Base-by-base conservation (phyloP, 192 early-diverging fungal species). In the Coemansia sp. region DNA sequence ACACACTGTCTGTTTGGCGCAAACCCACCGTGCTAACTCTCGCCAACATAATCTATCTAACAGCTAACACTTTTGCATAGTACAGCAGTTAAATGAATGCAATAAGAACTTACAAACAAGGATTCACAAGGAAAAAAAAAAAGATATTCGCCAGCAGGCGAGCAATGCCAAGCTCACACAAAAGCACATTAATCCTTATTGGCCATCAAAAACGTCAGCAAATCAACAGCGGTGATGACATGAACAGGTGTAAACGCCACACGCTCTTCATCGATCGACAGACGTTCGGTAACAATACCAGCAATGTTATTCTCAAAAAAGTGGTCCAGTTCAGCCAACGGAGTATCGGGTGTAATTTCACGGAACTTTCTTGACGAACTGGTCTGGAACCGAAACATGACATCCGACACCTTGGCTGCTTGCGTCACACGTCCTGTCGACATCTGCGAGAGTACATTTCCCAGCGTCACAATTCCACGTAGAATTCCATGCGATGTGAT, bases 161-260 rank as follows among this genome's bases (percentile, higher is more conserved):
- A 54, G 62, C 27, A 59, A 12, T 9, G 0, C 48, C 28, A 3
- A 53, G 52, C 24, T 19, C 19, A 57, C 7, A n/a, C 1, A 25
- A 5, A 61, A 12, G 51, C 21, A 48, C 54, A n/a, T n/a, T 54
- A 51, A 44, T 74, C 67, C 65, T 73, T 65, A 26, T 71, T 62
- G 47, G 89, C 85, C 61, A 93, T 88, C 64, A 98, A 74, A 66
- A 83, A 92, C 1, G 86, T 75, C 22, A 99, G 82, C 58, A 99
- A 76, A 73, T 99, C 97, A 51, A 97, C 88, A 72, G 96, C 96
- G 57, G 95, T 99, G 25, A 97, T 85, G n/a, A 99, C 92, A 56
- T 91, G 88, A 48, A 94, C 90, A 4, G 73, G 73, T 58, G 67
- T 62, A 38, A 76, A 76, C 58, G 84, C 85, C 48, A 87, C 83